phyloP scores from a whole-genome alignment of 805 yeast species.

The Ogataea methylovora region DNA sequence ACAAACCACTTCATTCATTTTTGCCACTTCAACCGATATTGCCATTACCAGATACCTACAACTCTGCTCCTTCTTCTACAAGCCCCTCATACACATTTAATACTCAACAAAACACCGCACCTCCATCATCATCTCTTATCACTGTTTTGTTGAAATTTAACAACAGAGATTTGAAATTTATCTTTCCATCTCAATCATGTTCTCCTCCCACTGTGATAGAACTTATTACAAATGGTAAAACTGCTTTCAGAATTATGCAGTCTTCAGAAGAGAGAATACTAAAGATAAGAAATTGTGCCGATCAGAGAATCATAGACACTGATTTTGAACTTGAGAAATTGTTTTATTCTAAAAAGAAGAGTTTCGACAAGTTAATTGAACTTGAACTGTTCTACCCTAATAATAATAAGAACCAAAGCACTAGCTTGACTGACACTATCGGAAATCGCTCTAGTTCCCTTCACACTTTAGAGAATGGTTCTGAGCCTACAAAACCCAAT shows the following conservation, averaged over 20 bases:
- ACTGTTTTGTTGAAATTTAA: conserved; percentile 44
- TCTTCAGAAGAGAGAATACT: conserved; percentile 26
- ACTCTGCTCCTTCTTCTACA: neutral
- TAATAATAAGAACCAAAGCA: neutral
- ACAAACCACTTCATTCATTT: conserved; percentile 1
- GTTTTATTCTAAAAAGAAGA: conserved; percentile 16
- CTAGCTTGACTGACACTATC: no score
- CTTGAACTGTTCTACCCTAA: conserved; percentile 3
- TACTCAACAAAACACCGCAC: neutral
- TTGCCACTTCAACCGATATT: conserved; percentile 1
- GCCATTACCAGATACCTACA: neutral
- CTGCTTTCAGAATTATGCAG: conserved; percentile 54
- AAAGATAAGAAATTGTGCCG: conserved; percentile 25
- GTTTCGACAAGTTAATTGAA: neutral
- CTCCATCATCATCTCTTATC: conserved; percentile 1
- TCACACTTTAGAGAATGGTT: neutral
- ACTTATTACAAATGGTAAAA: conserved; percentile 67
- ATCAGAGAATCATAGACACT: conserved; percentile 27
- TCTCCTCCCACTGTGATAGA: conserved; percentile 80
- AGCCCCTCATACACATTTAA: neutral
- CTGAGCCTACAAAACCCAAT: neutral
- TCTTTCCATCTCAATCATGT: conserved; percentile 53
- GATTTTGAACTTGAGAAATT: conserved; percentile 41
- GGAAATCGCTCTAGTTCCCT: no score
- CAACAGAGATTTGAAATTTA: conserved; percentile 50